These are phyloP conservation scores for Yamagishiella unicocca DNA, from an alignment of 139 green algal species.

Conservation along the genomic window DNA sequence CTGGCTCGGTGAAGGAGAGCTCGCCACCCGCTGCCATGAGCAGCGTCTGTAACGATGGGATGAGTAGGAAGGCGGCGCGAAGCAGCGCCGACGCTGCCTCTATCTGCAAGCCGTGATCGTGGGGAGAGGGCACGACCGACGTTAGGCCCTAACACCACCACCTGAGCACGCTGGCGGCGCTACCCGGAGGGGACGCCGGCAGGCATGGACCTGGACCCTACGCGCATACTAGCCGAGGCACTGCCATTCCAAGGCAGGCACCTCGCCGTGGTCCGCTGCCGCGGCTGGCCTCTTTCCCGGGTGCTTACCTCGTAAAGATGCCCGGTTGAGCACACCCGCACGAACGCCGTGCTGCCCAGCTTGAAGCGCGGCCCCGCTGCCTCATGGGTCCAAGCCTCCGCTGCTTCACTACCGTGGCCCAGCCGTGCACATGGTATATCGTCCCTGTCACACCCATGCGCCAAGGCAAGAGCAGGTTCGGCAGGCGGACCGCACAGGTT, in stretches of 20 bases:
- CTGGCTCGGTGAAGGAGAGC: constrained; percentile 38
- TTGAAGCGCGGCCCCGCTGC: constrained; percentile 18
- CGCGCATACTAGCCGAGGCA: too few relatives aligned
- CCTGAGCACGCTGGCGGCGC: too few relatives aligned
- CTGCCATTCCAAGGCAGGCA: too few relatives aligned
- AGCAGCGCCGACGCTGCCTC: constrained; percentile 49
- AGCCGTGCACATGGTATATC: constrained; percentile 25
- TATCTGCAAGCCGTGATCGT: constrained; percentile 44
- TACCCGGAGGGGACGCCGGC: too few relatives aligned
- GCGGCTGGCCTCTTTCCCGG: too few relatives aligned
- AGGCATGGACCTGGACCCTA: too few relatives aligned
- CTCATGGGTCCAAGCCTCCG: not conserved
- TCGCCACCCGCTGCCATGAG: constrained; percentile 55
- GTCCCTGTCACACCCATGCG: constrained; percentile 1
- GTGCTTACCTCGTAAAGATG: constrained; percentile 27
- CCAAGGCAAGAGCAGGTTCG: not conserved
- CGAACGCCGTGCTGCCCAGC: constrained; percentile 42
- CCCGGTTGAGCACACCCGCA: constrained; percentile 1
- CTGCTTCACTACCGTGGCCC: not conserved
- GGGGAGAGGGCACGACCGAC: too few relatives aligned
- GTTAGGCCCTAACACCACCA: too few relatives aligned
- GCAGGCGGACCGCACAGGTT: too few relatives aligned
- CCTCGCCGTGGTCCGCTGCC: too few relatives aligned
- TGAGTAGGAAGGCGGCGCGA: constrained; percentile 28
- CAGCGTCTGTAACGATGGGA: constrained; percentile 40